phyloP scores from a whole-genome alignment of 345 rosid genomes.

The Barbarea vulgaris region DNA sequence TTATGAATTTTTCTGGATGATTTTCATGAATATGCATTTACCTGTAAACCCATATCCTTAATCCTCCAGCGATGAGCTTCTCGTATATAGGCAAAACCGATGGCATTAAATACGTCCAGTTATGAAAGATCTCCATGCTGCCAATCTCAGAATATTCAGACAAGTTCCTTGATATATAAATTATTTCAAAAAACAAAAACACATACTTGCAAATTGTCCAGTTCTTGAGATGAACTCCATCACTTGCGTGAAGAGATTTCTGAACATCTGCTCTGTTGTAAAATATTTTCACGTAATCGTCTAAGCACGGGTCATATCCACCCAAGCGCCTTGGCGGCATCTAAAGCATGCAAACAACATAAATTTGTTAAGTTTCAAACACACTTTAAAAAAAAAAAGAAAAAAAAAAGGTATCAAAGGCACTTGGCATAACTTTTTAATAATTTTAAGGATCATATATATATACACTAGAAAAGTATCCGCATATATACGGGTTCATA shows the following conservation, averaged over 20 bases:
- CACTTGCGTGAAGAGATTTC: constrained; percentile 76
- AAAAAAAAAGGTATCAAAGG: neutral
- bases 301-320: constrained; percentile 92
- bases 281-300: constrained; percentile 67
- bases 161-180: constrained; percentile 4
- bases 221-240: constrained; percentile 57
- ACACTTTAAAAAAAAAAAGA: no score
- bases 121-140: constrained; percentile 55
- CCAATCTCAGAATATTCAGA: constrained; percentile 23
- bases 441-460: no score
- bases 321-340: constrained; percentile 80
- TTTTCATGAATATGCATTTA: constrained; percentile 36
- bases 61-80: constrained; percentile 74
- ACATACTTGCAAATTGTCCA: constrained; percentile 98
- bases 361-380: neutral
- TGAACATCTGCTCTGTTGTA: constrained; percentile 92
- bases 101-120: constrained; percentile 56
- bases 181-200: neutral
- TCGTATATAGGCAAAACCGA: constrained; percentile 83
- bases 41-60: constrained; percentile 95
- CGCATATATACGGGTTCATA: no score
- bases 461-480: no score
- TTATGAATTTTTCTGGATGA: no score
- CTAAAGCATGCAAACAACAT: neutral
- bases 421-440: neutral